Evolutionary conservation across 495 filamentous ascomycete species (phyloP).

Genomic region (Copromyces sp.): DNA sequence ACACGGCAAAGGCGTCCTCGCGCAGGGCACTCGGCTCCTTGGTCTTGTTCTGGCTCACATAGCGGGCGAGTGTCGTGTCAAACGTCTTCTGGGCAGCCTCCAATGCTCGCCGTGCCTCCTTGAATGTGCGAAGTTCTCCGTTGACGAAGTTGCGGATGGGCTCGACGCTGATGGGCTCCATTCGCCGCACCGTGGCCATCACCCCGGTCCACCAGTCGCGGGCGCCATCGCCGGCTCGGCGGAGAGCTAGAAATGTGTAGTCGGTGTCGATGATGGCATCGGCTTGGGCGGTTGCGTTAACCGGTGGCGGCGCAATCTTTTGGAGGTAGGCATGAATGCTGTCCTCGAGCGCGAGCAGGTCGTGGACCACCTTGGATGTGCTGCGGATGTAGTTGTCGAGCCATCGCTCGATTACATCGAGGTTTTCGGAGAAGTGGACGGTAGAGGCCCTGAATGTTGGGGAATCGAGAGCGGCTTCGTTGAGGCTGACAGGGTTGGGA

Average conservation of each 20-base stretch:
- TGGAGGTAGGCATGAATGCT: constrained; percentile 63
- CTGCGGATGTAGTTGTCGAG: constrained; percentile 76
- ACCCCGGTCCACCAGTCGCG: constrained; percentile 77
- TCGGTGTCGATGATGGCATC: constrained; percentile 86
- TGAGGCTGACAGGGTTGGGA: constrained; percentile 68
- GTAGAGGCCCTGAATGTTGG: constrained; percentile 88
- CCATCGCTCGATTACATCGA: constrained; percentile 88
- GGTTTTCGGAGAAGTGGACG: constrained; percentile 81
- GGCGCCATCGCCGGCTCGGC: constrained; percentile 71
- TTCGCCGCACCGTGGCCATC: constrained; percentile 58
- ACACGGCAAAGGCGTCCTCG: constrained; percentile 93
- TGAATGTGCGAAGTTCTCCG: constrained; percentile 50
- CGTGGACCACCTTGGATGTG: constrained; percentile 65
- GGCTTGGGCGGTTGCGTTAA: constrained; percentile 60
- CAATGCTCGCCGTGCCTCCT: constrained; percentile 64
- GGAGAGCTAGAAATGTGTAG: constrained; percentile 81
- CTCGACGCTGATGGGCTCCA: constrained; percentile 66
- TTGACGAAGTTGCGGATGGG: constrained; percentile 68
- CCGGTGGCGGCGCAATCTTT: constrained; percentile 54
- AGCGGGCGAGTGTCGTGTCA: constrained; percentile 69
- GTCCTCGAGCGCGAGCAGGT: constrained; percentile 59
- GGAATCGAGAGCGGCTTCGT: constrained; percentile 91
- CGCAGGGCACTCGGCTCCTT: constrained; percentile 85
- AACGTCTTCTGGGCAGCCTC: constrained; percentile 76
- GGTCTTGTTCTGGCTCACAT: constrained; percentile 74